phyloP scores from a whole-genome alignment of 2,329 filamentous ascomycete genomes.

The Microcyclosporella mali region DNA sequence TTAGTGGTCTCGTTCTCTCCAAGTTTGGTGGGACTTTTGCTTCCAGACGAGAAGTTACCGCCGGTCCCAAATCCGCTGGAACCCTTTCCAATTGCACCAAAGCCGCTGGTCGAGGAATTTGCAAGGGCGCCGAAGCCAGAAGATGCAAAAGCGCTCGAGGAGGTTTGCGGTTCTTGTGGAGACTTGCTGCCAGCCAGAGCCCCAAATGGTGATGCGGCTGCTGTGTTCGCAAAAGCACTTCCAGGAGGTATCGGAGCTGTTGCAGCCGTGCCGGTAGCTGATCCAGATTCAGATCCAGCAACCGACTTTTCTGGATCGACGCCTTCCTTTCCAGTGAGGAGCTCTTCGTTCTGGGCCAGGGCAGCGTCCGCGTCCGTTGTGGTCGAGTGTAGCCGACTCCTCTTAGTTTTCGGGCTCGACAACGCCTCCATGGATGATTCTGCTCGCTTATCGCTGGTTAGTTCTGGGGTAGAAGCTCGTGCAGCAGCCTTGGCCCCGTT shows the following conservation, averaged over 20 bases:
- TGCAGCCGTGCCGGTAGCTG: constrained; percentile 1
- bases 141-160: constrained; percentile 46
- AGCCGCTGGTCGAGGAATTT: constrained; percentile 33
- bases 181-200: constrained; percentile 36
- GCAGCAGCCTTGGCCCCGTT: constrained; percentile 23
- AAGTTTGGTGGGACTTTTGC: constrained; percentile 31
- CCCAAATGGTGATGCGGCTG: constrained; percentile 44
- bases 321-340: constrained; percentile 7
- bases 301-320: too few relatives aligned
- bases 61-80: constrained; percentile 28
- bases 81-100: constrained; percentile 31
- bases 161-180: constrained; percentile 32
- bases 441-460: constrained; percentile 8
- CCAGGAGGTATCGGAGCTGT: constrained; percentile 18
- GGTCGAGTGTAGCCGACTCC: constrained; percentile 34
- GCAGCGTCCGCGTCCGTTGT: constrained; percentile 23
- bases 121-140: constrained; percentile 43
- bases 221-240: constrained; percentile 42
- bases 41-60: constrained; percentile 24
- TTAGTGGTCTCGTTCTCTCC: constrained; percentile 24
- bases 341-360: constrained; percentile 7
- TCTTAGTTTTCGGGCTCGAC: constrained; percentile 46
- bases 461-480: constrained; percentile 19
- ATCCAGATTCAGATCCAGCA: too few relatives aligned
- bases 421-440: constrained; percentile 21